Conservation (phyloP, 768 basidiomycete genomes). For the Mrakia frigida region DNA sequence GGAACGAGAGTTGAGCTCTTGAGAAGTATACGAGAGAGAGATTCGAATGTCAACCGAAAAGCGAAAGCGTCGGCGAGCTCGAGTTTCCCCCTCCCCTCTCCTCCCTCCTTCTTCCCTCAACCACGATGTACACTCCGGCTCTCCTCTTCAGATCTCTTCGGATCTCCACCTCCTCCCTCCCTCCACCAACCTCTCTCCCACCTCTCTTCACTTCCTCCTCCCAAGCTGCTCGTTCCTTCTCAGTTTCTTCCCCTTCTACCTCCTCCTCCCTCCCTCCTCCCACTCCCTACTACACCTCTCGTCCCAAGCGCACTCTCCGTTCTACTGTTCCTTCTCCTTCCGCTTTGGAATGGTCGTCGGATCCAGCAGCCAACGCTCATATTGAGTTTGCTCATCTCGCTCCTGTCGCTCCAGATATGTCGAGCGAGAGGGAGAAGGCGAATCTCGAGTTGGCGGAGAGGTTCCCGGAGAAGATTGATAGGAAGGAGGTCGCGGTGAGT, state of each 20-base stretch:
- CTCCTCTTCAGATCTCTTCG: background rate
- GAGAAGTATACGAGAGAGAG: too few species aligned
- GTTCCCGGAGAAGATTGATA: background rate
- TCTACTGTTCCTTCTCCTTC: background rate
- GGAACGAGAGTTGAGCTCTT: background rate
- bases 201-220: background rate
- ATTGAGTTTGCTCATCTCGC: background rate
- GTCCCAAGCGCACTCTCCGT: background rate
- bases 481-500: background rate
- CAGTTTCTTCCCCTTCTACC: background rate
- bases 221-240: background rate
- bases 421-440: background rate
- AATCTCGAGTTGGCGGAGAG: constrained; percentile 8
- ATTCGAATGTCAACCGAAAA: too few species aligned
- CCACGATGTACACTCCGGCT: constrained; percentile 3
- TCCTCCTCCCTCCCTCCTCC: background rate
- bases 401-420: background rate
- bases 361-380: background rate
- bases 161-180: background rate
- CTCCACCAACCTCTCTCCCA: background rate
- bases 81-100: too few species aligned
- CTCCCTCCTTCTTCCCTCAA: background rate
- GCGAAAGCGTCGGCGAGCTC: background rate
- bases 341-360: background rate
- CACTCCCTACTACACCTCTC: background rate